These are phyloP conservation scores for Zelopaecilomyces penicillatus DNA, from an alignment of 2,329 filamentous ascomycete species.

Conservation along the genomic window DNA sequence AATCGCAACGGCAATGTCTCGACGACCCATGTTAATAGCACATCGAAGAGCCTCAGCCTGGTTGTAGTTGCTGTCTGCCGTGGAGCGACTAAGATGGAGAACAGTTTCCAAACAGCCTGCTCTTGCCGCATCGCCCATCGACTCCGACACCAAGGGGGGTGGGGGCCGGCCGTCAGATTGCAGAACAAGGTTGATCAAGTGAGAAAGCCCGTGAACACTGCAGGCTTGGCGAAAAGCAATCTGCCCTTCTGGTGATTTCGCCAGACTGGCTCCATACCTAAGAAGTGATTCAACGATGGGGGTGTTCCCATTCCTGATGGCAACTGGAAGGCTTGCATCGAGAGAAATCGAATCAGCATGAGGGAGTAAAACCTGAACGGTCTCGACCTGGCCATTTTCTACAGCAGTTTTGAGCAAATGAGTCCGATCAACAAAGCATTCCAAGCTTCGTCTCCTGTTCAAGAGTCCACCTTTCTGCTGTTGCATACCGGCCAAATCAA, in stretches of 20 bases:
- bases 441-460: constrained; percentile 40
- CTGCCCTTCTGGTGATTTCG: constrained; percentile 40
- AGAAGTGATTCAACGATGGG: constrained; percentile 40
- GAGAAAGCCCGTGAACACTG: constrained; percentile 33
- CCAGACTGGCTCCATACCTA: constrained; percentile 40
- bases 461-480: constrained; percentile 41
- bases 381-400: constrained; percentile 40
- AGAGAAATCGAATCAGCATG: constrained; percentile 44
- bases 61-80: constrained; percentile 45
- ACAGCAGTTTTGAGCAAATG: constrained; percentile 44
- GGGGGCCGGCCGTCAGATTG: constrained; percentile 40
- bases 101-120: constrained; percentile 44
- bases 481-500: constrained; percentile 40
- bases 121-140: constrained; percentile 42
- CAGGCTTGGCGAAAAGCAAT: constrained; percentile 47
- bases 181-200: constrained; percentile 40
- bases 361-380: constrained; percentile 45
- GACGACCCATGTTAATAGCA: constrained; percentile 39
- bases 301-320: constrained; percentile 36
- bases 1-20: constrained; percentile 48
- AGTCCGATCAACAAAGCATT: constrained; percentile 39
- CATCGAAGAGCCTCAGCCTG: constrained; percentile 42
- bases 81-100: constrained; percentile 40
- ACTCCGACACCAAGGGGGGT: constrained; percentile 35
- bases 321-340: constrained; percentile 40